Evolutionary conservation across 305 asterid species (phyloP), one percentile per base, ranked within the genome.

Genomic region (Solanum hybrid): DNA sequence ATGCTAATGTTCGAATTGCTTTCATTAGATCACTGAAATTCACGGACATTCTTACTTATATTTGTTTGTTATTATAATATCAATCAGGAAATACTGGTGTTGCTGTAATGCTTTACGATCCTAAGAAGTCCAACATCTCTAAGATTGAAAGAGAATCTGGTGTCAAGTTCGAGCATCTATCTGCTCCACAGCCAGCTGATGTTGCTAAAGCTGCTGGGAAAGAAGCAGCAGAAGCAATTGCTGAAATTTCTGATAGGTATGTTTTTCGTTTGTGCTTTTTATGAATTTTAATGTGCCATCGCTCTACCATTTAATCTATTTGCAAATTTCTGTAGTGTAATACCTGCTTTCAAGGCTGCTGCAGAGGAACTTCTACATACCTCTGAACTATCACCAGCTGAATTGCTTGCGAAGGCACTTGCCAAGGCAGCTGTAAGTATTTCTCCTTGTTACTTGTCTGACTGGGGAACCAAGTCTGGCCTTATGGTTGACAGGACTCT

Each of bases 121-220:
- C 99, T 26, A 94, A 96, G 91, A 95, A 92, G 93, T 92, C 99
- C 37, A 95, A 96, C 85, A 89, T 96, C 89, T 94, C 98, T 40
- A 95, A 90, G 94, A 96, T 97, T 86, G 99, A 97, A 92, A 94
- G 96, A 90, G 99, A 95, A 92, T 94, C 98, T 12, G 99, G 99
- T 90, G 96, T 97, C 88, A 97, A 95, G 91, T 97, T 97, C 88
- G 98, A 95, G 90, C 98, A 94, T 22, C 89, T 94, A 60, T 91
- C 97, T 92, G 99, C 99, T 89, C 99, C 99, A 11, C 99, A 95
- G 92, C 98, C 99, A 64, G 94, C 98, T 88, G 98, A 97, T 90
- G 92, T 97, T 90, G 99, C 99, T 89, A 95, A 95, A 93, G 93
- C 95, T 36, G 98, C 95, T 91, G 98, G 98, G 86, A 93, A 92